phyloP scores from a whole-genome alignment of 2,329 filamentous ascomycete species.

The Epichloe glyceriae region DNA sequence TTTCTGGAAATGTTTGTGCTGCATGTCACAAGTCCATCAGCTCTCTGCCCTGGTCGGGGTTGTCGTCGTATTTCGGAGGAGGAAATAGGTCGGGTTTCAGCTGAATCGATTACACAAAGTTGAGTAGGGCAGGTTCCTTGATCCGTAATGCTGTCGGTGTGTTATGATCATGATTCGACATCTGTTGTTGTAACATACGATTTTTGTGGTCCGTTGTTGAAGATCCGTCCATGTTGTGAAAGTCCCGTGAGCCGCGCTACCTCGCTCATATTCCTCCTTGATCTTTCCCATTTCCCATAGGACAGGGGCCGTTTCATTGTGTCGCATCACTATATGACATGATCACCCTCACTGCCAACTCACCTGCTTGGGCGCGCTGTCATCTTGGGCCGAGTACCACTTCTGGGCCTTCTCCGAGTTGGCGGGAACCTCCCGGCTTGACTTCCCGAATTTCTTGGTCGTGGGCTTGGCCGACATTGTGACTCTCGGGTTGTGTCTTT shows the following conservation, averaged over 20 bases:
- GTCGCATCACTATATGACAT: conserved; percentile 6
- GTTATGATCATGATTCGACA: too few relatives aligned
- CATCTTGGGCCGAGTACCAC: conserved; percentile 97
- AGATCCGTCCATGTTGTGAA: too few relatives aligned
- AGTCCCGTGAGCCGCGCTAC: too few relatives aligned
- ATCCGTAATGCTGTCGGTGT: too few relatives aligned
- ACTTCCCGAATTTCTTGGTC: conserved; percentile 97
- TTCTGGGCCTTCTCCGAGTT: conserved; percentile 88
- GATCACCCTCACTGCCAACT: conserved; percentile 32
- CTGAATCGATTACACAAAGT: not conserved
- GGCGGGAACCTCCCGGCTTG: conserved; percentile 81
- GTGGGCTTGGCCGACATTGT: conserved; percentile 63
- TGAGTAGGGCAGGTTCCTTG: not conserved
- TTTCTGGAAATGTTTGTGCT: not conserved
- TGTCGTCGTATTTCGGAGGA: not conserved
- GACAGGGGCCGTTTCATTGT: not conserved
- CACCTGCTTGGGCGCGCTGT: conserved; percentile 85
- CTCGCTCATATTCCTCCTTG: not conserved
- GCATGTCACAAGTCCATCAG: not conserved
- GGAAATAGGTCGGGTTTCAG: not conserved
- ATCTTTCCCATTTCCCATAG: not conserved
- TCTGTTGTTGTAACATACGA: not conserved
- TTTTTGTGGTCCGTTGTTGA: not conserved
- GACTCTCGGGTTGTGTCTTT: conserved; percentile 33
- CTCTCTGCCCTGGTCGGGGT: conserved; percentile 1